Conservation (phyloP, 108 stramenopile species). For the Chaetoceros tenuissimus region DNA sequence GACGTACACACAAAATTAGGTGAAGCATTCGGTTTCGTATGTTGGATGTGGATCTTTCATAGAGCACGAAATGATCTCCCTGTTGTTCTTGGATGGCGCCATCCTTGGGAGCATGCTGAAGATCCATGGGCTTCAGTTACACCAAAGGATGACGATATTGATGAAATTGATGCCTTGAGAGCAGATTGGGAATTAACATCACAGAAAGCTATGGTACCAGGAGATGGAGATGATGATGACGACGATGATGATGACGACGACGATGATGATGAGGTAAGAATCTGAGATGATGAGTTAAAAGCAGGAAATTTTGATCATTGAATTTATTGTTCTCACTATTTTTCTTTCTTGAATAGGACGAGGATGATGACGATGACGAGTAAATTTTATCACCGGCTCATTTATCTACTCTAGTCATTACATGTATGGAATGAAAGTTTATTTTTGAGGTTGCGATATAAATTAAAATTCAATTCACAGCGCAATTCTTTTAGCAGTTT, state of each 20-base stretch:
- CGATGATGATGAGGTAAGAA: slow-evolving; percentile 17
- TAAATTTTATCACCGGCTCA: too few species aligned
- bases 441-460: too few species aligned
- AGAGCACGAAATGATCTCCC: slow-evolving; percentile 60
- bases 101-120: slow-evolving; percentile 78
- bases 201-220: slow-evolving; percentile 34
- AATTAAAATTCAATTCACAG: too few species aligned
- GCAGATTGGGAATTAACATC: slow-evolving; percentile 48
- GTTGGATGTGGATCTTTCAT: slow-evolving; percentile 83
- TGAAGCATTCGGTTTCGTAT: slow-evolving; percentile 62
- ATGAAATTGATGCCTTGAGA: slow-evolving; percentile 33
- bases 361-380: too few species aligned
- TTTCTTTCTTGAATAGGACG: too few species aligned
- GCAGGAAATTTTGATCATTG: too few species aligned
- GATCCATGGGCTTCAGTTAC: slow-evolving; percentile 17
- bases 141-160: slow-evolving; percentile 21
- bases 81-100: slow-evolving; percentile 61
- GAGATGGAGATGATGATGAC: slow-evolving; percentile 64
- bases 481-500: too few species aligned
- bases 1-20: slow-evolving; percentile 24
- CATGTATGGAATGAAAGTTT: too few species aligned
- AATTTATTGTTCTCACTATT: too few species aligned
- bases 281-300: too few species aligned
- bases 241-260: slow-evolving; percentile 47
- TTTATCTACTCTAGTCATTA: too few species aligned